phyloP scores from a whole-genome alignment of 192 early-diverging fungal genomes.

The Jimgerdemannia lactiflua region DNA sequence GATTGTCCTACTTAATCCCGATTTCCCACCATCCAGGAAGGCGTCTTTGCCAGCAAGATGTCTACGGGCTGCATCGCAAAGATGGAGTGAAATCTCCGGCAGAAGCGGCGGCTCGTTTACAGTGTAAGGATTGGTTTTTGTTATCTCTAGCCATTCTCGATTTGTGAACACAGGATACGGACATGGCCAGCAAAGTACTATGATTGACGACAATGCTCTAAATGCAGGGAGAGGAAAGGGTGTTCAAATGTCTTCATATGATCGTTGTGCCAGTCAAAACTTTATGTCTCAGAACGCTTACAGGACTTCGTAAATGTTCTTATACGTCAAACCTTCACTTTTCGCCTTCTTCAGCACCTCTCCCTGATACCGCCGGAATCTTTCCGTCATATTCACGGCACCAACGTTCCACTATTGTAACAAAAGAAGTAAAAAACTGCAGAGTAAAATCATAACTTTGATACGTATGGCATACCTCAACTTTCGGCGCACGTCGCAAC shows the following conservation, averaged over 20 bases:
- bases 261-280: slow-evolving; percentile 6
- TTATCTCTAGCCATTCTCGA: slow-evolving; percentile 19
- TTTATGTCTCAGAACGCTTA: slow-evolving; percentile 12
- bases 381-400: slow-evolving; percentile 8
- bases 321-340: slow-evolving; percentile 4
- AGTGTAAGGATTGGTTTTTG: slow-evolving; percentile 11
- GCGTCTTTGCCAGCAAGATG: slow-evolving; percentile 11
- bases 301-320: slow-evolving; percentile 12
- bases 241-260: slow-evolving; percentile 13
- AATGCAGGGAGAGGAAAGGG: slow-evolving; percentile 12
- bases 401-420: slow-evolving; percentile 10
- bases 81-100: slow-evolving; percentile 15
- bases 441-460: slow-evolving; percentile 13
- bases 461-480: slow-evolving; percentile 16
- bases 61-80: slow-evolving; percentile 15
- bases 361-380: slow-evolving; percentile 16
- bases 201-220: slow-evolving; percentile 26
- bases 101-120: slow-evolving; percentile 17
- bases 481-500: slow-evolving; percentile 4
- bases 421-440: slow-evolving; percentile 7
- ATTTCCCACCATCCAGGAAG: slow-evolving; percentile 20
- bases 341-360: slow-evolving; percentile 17
- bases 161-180: slow-evolving; percentile 20
- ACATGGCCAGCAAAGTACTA: slow-evolving; percentile 17
- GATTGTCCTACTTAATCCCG: slow-evolving; percentile 10